Base-by-base conservation (phyloP, 1,284 basidiomycete species). In the Leccinum pachyderme region DNA sequence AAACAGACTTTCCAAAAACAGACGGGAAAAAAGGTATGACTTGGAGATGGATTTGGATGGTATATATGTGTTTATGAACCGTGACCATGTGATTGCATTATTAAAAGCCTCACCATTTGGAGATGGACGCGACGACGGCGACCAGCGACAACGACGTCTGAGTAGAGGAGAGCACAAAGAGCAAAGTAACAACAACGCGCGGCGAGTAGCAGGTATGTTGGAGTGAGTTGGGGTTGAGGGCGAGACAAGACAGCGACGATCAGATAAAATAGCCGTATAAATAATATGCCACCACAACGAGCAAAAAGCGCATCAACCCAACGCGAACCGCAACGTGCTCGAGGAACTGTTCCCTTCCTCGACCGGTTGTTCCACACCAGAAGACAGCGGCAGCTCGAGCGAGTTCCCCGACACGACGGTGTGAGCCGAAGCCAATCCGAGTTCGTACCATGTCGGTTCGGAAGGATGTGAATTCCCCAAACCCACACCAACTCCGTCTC, bases 321-420 rank as follows among this genome's bases (percentile, higher is more conserved):
- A 48, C 12, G 67, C 67, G 35, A 72, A 68, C 27, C 69, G 53
- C 44, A 68, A 47, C 18, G 69, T 68, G 47, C 67, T 68, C 47
- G 68, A 68, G 45, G 60, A 68, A 27, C 46, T 61, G 47, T 51
- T 65, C 13, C 54, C 59, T 15, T 72, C 67, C 12, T 68, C 66
- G 35, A 61, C 51, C 0, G 59, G 53, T 25, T 58, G 56, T 4
- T 68, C 66, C 5, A 52, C 43, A 11, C 43, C 25, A 25, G 24
- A 27, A n/a, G 44, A 28, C 8, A 59, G 62, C 2, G 62, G 45
- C n/a, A 67, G 57, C 6, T 53, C 57, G 9, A 65, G 58, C 7
- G 51, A 29, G 12, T 44, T 46, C 22, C 51, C 55, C 3, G 53
- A 33, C 37, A 50, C 51, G 13, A 47, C 57, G 2, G 66, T 27